A percentile compares a stretch with the other conserved stretches of the same genome.
Conservation (phyloP, 2,329 filamentous ascomycete genomes). For the Colletotrichum lentis region DNA sequence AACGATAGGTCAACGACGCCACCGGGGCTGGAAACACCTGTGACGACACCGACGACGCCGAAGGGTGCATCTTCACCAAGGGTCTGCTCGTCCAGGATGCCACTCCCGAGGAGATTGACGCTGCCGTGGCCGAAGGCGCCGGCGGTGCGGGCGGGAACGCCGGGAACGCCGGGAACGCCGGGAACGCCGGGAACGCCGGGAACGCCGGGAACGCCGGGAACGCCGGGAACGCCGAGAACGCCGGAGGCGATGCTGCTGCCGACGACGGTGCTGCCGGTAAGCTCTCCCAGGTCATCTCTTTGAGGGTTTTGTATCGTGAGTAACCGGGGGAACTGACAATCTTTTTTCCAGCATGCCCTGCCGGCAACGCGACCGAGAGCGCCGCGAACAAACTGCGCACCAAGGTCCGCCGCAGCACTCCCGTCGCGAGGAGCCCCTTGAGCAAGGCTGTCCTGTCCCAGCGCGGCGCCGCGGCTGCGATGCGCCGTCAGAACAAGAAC, state of each 20-base stretch:
- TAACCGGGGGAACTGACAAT: not conserved
- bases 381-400: not conserved
- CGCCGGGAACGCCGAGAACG: no score
- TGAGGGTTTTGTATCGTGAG: no score
- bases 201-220: conserved; percentile 39
- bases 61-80: conserved; percentile 64
- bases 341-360: not conserved
- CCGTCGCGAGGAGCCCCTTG: not conserved
- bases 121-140: conserved; percentile 54
- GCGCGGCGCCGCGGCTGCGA: conserved; percentile 41
- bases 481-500: conserved; percentile 51
- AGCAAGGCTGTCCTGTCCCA: not conserved
- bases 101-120: conserved; percentile 59
- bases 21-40: conserved; percentile 53
- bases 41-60: conserved; percentile 55
- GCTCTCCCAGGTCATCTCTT: not conserved
- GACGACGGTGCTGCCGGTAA: conserved; percentile 35
- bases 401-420: not conserved
- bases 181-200: conserved; percentile 39
- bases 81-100: conserved; percentile 63
- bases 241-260: conserved; percentile 34
- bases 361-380: not conserved
- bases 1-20: conserved; percentile 28
- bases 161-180: conserved; percentile 37
- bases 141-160: conserved; percentile 39